These are phyloP conservation scores for Scedosporium boydii DNA, from an alignment of 2,329 filamentous ascomycete species.

Conservation along the genomic window DNA sequence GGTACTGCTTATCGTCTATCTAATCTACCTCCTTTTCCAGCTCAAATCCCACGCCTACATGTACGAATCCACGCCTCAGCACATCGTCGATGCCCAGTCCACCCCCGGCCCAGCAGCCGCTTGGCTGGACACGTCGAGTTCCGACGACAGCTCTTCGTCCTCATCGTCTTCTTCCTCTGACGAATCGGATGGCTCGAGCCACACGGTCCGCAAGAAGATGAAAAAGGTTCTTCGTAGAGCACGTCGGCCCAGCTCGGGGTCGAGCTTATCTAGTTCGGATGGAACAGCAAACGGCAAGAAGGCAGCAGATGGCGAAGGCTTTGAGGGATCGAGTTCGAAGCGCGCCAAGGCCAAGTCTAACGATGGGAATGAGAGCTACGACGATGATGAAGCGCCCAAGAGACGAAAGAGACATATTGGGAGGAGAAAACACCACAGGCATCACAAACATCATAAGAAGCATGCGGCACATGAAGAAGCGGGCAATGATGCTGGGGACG, in stretches of 20 bases:
- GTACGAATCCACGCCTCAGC: slow-evolving; percentile 85
- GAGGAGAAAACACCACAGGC: slow-evolving; percentile 26
- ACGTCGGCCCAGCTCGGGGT: slow-evolving; percentile 68
- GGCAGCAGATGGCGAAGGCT: slow-evolving; percentile 25
- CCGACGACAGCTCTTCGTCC: slow-evolving; percentile 43
- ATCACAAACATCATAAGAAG: slow-evolving; percentile 29
- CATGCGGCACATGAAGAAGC: not conserved
- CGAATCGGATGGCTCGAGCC: slow-evolving; percentile 40
- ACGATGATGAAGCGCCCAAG: slow-evolving; percentile 31
- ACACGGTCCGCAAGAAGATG: slow-evolving; percentile 65
- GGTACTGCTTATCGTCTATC: slow-evolving; percentile 72
- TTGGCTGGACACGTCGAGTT: slow-evolving; percentile 65
- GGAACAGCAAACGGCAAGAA: slow-evolving; percentile 14
- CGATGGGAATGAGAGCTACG: not conserved
- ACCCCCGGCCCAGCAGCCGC: slow-evolving; percentile 76
- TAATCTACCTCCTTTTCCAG: slow-evolving; percentile 79
- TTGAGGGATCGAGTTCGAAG: slow-evolving; percentile 19
- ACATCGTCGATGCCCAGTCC: slow-evolving; percentile 85
- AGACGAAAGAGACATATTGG: slow-evolving; percentile 30
- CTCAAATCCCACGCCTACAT: slow-evolving; percentile 87
- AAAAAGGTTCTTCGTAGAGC: slow-evolving; percentile 64
- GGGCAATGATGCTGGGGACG: not conserved
- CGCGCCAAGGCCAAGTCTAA: not conserved
- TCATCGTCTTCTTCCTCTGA: slow-evolving; percentile 21
- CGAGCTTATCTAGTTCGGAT: slow-evolving; percentile 53